Percentiles rank a stretch among this genome's conserved stretches.
These are phyloP conservation scores for Xylaria longipes DNA, from an alignment of 495 filamentous ascomycete genomes.

Conservation along the genomic window DNA sequence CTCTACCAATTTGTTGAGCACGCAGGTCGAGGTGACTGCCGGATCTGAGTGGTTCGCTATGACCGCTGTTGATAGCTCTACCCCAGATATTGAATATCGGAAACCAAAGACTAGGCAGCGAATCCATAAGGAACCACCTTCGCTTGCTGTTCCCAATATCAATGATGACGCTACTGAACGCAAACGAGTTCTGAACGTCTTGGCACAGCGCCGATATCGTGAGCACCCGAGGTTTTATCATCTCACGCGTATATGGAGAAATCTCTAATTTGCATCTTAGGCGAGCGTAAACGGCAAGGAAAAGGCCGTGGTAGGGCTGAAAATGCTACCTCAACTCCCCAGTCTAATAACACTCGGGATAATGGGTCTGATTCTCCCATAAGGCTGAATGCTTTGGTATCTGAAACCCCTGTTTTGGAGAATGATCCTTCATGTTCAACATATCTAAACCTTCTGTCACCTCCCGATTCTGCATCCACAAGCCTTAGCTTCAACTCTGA, in stretches of 20 bases:
- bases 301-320: conserved; percentile 9
- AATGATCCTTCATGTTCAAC: not conserved
- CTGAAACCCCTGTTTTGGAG: not conserved
- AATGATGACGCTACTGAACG: conserved; percentile 50
- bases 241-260: not conserved
- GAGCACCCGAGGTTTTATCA: conserved; percentile 18
- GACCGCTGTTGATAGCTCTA: not conserved
- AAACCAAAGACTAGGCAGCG: conserved; percentile 34
- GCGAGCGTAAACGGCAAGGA: conserved; percentile 38
- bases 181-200: conserved; percentile 56
- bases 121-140: conserved; percentile 33
- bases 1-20: not conserved
- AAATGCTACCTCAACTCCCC: not conserved
- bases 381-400: not conserved
- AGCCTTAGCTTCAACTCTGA: not conserved
- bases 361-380: not conserved
- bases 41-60: not conserved
- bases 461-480: not conserved
- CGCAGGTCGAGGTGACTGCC: not conserved
- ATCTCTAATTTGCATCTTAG: conserved; percentile 25
- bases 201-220: conserved; percentile 60
- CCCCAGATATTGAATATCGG: not conserved
- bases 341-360: not conserved
- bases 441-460: not conserved
- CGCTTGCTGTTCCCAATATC: conserved; percentile 41